A percentile compares a stretch with the other conserved stretches of the same genome.
phyloP scores from a whole-genome alignment of 768 basidiomycete genomes.

The Lentinus brumalis region DNA sequence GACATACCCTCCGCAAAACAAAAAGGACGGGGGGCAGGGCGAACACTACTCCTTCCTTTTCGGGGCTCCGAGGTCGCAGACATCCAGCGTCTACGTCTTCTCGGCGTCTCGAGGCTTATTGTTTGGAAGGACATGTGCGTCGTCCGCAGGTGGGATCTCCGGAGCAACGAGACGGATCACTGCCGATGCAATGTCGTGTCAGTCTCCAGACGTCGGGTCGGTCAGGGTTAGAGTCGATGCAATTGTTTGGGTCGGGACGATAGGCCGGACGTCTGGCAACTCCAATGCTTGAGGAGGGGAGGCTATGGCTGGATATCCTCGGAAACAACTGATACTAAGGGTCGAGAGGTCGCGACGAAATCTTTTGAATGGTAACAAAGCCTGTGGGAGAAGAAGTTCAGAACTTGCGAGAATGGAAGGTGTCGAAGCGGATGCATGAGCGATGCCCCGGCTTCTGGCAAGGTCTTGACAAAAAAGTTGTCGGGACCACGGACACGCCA shows the following conservation, averaged over 20 bases:
- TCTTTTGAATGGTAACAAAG: neutral
- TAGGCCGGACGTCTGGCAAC: too few relatives aligned
- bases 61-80: neutral
- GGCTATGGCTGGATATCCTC: too few relatives aligned
- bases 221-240: neutral
- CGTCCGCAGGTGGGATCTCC: neutral
- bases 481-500: neutral
- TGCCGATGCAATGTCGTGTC: neutral
- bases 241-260: neutral
- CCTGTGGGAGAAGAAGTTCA: neutral
- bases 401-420: neutral
- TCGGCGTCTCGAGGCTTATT: slow-evolving; percentile 1
- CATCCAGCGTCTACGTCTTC: neutral
- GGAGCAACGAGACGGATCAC: neutral
- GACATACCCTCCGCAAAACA: neutral
- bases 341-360: too few relatives aligned
- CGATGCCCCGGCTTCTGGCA: neutral
- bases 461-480: neutral
- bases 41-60: neutral
- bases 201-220: neutral
- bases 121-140: neutral
- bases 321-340: too few relatives aligned
- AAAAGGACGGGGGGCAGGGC: neutral
- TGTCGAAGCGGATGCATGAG: neutral
- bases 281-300: too few relatives aligned